These are phyloP conservation scores for Pseudogymnoascus sp. DNA, from an alignment of 2,329 filamentous ascomycete genomes.

Conservation along the genomic window DNA sequence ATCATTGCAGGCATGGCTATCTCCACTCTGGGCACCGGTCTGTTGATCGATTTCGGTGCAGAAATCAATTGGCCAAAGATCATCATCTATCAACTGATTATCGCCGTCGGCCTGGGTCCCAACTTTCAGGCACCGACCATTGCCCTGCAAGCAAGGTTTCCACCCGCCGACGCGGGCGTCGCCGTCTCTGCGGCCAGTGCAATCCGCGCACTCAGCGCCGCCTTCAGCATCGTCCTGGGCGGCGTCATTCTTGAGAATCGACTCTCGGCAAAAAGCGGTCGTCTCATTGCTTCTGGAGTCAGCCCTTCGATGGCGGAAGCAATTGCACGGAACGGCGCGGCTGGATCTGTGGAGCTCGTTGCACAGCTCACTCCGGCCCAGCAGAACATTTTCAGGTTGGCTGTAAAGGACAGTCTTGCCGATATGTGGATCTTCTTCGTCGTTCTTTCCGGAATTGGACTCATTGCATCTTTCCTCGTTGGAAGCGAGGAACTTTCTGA, in stretches of 20 bases:
- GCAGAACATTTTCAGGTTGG: conserved; percentile 6
- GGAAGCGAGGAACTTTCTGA: conserved; percentile 35
- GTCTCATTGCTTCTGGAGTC: conserved; percentile 12
- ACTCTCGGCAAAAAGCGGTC: conserved; percentile 41
- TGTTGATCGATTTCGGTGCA: conserved; percentile 53
- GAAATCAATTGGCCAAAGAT: conserved; percentile 46
- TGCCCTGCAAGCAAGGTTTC: conserved; percentile 55
- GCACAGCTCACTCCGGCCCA: conserved; percentile 11
- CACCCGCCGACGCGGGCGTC: conserved; percentile 54
- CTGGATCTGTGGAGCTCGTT: conserved; percentile 11
- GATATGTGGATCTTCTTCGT: conserved; percentile 13
- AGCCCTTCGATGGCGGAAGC: conserved; percentile 22
- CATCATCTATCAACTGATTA: conserved; percentile 53
- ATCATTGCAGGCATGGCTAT: conserved; percentile 52
- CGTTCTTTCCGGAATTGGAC: conserved; percentile 14
- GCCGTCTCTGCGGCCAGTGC: conserved; percentile 57
- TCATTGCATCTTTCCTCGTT: conserved; percentile 36
- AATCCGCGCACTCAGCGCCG: conserved; percentile 60
- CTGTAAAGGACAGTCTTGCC: conserved; percentile 9
- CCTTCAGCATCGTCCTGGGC: conserved; percentile 64
- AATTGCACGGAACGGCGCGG: conserved; percentile 12
- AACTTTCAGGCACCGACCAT: conserved; percentile 64
- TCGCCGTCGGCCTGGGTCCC: conserved; percentile 55
- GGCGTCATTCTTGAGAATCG: conserved; percentile 72
- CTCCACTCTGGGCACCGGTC: conserved; percentile 55